Percentiles rank a stretch among this genome's conserved stretches.
phyloP scores from a whole-genome alignment of 108 stramenopile species.

The Skeletonema costatum region DNA sequence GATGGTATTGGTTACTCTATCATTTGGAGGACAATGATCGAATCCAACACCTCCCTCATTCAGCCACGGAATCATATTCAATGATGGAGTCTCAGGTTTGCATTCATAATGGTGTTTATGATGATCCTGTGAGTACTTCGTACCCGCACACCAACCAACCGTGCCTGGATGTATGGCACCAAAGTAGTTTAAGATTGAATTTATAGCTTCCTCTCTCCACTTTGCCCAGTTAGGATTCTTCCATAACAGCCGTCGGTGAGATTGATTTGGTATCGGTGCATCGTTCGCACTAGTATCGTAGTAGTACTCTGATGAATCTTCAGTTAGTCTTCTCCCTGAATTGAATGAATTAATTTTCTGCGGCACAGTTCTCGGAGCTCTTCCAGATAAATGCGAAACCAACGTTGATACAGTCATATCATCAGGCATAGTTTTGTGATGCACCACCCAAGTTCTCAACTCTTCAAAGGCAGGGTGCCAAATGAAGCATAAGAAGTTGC shows the following conservation, averaged over 20 bases:
- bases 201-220: slow-evolving; percentile 74
- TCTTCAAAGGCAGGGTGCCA: slow-evolving; percentile 89
- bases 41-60: slow-evolving; percentile 36
- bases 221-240: slow-evolving; percentile 67
- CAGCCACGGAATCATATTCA: slow-evolving; percentile 50
- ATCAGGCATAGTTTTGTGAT: slow-evolving; percentile 86
- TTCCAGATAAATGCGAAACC: slow-evolving; percentile 76
- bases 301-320: not conserved
- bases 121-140: slow-evolving; percentile 45
- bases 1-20: not conserved
- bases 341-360: slow-evolving; percentile 32
- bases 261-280: slow-evolving; percentile 26
- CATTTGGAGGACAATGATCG: slow-evolving; percentile 31
- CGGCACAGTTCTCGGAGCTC: slow-evolving; percentile 72
- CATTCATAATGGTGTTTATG: slow-evolving; percentile 39
- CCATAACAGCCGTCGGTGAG: slow-evolving; percentile 61
- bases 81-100: slow-evolving; percentile 41
- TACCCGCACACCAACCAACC: slow-evolving; percentile 87
- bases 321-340: slow-evolving; percentile 7
- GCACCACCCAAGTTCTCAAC: slow-evolving; percentile 64
- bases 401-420: slow-evolving; percentile 87
- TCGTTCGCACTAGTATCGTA: not conserved
- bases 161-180: slow-evolving; percentile 82
- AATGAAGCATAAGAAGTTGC: slow-evolving; percentile 81
- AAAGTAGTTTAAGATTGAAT: slow-evolving; percentile 81